A percentile compares a stretch with the other conserved stretches of the same genome.
These are phyloP conservation scores for Talaromyces islandicus DNA, from an alignment of 2,329 filamentous ascomycete genomes.

Conservation along the genomic window DNA sequence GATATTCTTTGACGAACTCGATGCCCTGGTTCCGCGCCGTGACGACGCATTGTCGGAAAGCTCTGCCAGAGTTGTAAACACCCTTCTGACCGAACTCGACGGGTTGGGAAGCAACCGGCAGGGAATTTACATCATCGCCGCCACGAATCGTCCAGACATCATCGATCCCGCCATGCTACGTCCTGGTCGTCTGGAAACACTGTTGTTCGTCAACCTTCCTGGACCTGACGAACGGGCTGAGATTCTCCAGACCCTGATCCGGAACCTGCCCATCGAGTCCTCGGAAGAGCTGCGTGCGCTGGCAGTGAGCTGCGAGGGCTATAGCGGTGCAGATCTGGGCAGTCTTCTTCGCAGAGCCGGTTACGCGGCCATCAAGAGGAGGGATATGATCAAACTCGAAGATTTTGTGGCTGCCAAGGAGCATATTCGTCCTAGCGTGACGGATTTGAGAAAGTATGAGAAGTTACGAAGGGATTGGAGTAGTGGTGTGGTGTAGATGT, in stretches of 20 bases:
- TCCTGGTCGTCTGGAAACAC: constrained; percentile 79
- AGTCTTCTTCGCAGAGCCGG: constrained; percentile 55
- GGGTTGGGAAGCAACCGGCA: constrained; percentile 67
- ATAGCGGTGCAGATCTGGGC: constrained; percentile 64
- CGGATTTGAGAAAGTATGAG: constrained; percentile 53
- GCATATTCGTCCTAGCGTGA: constrained; percentile 46
- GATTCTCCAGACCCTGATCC: constrained; percentile 65
- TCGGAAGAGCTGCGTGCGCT: constrained; percentile 55
- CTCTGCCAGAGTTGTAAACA: constrained; percentile 86
- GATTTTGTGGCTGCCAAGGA: constrained; percentile 37
- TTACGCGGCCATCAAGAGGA: constrained; percentile 48
- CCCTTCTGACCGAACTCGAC: constrained; percentile 88
- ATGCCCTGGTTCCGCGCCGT: constrained; percentile 80
- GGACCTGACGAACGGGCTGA: constrained; percentile 72
- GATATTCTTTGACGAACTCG: constrained; percentile 96
- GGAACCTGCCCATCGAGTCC: constrained; percentile 48
- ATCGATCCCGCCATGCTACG: constrained; percentile 94
- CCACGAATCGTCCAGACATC: constrained; percentile 92
- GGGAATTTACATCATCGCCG: constrained; percentile 90
- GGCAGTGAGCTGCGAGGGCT: constrained; percentile 69
- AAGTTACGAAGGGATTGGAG: constrained; percentile 47
- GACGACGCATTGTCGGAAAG: constrained; percentile 75
- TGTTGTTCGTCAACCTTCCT: constrained; percentile 85
- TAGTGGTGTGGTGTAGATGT: constrained; percentile 11
- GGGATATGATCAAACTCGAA: constrained; percentile 41